Evolutionary conservation across 768 basidiomycete genomes (phyloP).

Genomic region (Pulveroboletus sp.): DNA sequence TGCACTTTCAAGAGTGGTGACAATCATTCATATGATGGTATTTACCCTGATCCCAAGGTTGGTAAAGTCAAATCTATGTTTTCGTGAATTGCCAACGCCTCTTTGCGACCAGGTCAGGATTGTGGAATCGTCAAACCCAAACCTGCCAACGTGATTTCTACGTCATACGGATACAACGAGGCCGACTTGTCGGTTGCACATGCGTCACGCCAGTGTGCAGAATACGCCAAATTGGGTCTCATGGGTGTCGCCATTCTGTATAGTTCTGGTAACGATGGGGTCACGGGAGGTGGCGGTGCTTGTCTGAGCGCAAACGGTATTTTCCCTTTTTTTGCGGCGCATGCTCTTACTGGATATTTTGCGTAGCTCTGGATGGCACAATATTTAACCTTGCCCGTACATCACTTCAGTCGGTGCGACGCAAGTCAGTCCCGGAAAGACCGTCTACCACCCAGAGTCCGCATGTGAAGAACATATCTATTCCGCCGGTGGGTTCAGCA

Average conservation of each 20-base stretch:
- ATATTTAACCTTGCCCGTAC: conserved; percentile 66
- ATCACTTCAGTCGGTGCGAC: conserved; percentile 71
- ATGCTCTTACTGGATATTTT: background rate
- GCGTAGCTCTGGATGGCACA: conserved; percentile 40
- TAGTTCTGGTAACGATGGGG: conserved; percentile 40
- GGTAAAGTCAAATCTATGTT: background rate
- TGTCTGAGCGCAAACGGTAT: conserved; percentile 42
- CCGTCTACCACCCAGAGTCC: conserved; percentile 41
- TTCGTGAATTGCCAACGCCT: background rate
- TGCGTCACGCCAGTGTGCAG: conserved; percentile 42
- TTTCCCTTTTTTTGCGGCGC: background rate
- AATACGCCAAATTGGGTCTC: conserved; percentile 49
- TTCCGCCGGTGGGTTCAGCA: conserved; percentile 53
- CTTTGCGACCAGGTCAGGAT: conserved; percentile 16
- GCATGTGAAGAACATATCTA: conserved; percentile 47
- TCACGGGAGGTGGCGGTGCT: conserved; percentile 31
- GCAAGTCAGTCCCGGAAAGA: conserved; percentile 44
- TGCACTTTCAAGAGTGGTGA: conserved; percentile 37
- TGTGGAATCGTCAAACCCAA: conserved; percentile 38
- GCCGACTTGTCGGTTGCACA: conserved; percentile 34
- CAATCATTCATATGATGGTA: conserved; percentile 35
- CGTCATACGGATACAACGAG: conserved; percentile 40
- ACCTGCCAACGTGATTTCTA: conserved; percentile 45
- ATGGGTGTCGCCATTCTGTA: conserved; percentile 48
- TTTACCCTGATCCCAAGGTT: conserved; percentile 47